These are phyloP conservation scores for Thielaviopsis ethacetica DNA, from an alignment of 2,329 filamentous ascomycete genomes.

Conservation along the genomic window DNA sequence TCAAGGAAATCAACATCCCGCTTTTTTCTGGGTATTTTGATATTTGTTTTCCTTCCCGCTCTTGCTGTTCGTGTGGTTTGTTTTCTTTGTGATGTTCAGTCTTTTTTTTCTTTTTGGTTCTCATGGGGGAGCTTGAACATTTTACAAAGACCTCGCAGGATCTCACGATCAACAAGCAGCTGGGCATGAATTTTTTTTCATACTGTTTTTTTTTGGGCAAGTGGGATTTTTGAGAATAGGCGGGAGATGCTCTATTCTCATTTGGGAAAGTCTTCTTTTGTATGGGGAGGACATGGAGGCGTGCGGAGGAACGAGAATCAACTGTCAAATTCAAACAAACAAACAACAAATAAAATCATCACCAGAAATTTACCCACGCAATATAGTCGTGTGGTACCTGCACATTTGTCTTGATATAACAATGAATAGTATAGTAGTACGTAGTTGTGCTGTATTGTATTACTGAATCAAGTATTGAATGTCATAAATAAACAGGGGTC, in stretches of 20 bases:
- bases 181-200: no score
- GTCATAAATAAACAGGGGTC: background rate
- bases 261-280: background rate
- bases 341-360: constrained; percentile 29
- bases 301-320: background rate
- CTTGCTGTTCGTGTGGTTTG: background rate
- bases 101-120: background rate
- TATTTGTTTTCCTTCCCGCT: background rate
- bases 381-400: constrained; percentile 16
- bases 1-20: background rate
- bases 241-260: background rate
- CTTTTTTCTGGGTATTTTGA: background rate
- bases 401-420: constrained; percentile 2
- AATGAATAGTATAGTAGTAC: no score
- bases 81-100: background rate
- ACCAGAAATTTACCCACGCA: constrained; percentile 56
- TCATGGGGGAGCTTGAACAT: background rate
- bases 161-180: no score
- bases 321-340: background rate
- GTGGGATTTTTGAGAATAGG: constrained; percentile 52
- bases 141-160: background rate
- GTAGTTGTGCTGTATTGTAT: background rate
- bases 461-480: background rate
- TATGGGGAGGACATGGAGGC: background rate
- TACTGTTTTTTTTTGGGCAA: constrained; percentile 14